Conservation (phyloP, 2,329 filamentous ascomycete species). For the Alternaria metachromatica region DNA sequence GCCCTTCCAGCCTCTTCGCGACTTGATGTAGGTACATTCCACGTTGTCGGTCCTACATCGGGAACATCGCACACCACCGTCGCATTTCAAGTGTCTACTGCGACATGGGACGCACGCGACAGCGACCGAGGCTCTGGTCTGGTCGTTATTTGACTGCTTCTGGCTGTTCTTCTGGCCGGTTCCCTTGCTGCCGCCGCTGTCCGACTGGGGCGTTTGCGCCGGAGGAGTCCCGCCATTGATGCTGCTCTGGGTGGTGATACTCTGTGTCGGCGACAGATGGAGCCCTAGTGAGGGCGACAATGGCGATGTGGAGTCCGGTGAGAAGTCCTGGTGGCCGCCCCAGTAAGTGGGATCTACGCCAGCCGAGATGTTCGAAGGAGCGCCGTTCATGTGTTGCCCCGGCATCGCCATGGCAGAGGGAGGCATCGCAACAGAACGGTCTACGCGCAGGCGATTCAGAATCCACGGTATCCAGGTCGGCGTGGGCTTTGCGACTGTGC, state of each 20-base stretch:
- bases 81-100: slow-evolving; percentile 61
- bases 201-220: slow-evolving; percentile 40
- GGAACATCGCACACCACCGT: slow-evolving; percentile 58
- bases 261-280: slow-evolving; percentile 40
- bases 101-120: slow-evolving; percentile 61
- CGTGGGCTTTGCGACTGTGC: slow-evolving; percentile 25
- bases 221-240: slow-evolving; percentile 38
- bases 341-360: slow-evolving; percentile 45
- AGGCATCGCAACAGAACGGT: slow-evolving; percentile 18
- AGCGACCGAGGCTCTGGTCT: slow-evolving; percentile 45
- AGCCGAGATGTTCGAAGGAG: slow-evolving; percentile 31
- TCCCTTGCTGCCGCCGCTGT: slow-evolving; percentile 26
- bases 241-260: slow-evolving; percentile 41
- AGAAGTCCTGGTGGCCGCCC: slow-evolving; percentile 35
- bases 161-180: slow-evolving; percentile 27
- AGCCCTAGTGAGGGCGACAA: slow-evolving; percentile 30
- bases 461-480: slow-evolving; percentile 15
- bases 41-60: slow-evolving; percentile 55
- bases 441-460: slow-evolving; percentile 4
- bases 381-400: slow-evolving; percentile 29
- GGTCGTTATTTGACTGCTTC: slow-evolving; percentile 24
- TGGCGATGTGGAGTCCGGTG: slow-evolving; percentile 32
- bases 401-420: slow-evolving; percentile 38
- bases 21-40: slow-evolving; percentile 60
- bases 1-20: slow-evolving; percentile 58